Base-by-base conservation (phyloP, 2,329 filamentous ascomycete species). In the Neocatenulostroma microsporum region DNA sequence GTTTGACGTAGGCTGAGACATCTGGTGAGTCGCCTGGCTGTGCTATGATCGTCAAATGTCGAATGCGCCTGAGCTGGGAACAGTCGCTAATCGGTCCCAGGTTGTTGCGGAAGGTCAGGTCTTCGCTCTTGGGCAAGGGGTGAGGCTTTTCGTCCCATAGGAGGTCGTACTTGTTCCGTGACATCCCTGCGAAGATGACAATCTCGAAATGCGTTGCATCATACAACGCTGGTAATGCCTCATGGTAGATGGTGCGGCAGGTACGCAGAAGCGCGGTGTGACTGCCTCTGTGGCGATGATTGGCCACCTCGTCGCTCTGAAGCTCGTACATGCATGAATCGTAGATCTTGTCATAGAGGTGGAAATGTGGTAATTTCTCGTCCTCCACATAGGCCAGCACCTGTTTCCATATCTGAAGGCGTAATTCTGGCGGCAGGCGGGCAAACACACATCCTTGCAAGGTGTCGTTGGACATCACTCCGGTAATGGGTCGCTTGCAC, bases 291-390 rank as follows among this genome's bases (percentile, higher is more conserved):
- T 3, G 4, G 15, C 32, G 26, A 7, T 21, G 33, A 9, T 13
- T 15, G 7, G 10, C 20, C 18, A 8, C 21, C 14, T 14, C 5
- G 21, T 14, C 8, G n/a, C n/a, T n/a, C n/a, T n/a, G n/a, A n/a
- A n/a, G n/a, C 10, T 26, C 21, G 37, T 39, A 21, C 15, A 25
- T 39, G 28, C 30, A 39, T 6, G 30, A 34, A 25, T 28, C 18
- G 21, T 31, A 12, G 17, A 36, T 19, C 10, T n/a, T 4, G 17
- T 40, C 38, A n/a, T 40, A 31, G n/a, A 40, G 24, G 27, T 40
- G 38, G 26, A 40, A 32, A 21, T 40, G 38, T 9, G 31, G 28
- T 21, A 26, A 7, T n/a, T 11, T 27, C 11, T 26, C 4, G 7
- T 20, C 8, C 6, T 8, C 10, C 2, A 12, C 5, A 9, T 20